Evolutionary conservation across 2,329 filamentous ascomycete genomes (phyloP).

Genomic region (Nectriaceae sp.): DNA sequence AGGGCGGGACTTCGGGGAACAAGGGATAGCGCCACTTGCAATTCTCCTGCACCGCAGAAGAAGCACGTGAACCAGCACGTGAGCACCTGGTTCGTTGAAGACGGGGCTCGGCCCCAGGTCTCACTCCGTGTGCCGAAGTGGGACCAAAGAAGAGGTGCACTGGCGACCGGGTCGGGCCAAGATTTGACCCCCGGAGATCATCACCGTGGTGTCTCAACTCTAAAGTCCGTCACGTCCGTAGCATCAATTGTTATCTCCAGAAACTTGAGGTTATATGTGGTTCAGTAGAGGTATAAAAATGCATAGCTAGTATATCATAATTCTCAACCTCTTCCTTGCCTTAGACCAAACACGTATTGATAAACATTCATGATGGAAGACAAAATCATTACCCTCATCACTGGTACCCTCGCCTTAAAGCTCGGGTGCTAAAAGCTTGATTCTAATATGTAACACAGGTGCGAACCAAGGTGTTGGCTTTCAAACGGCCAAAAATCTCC

Average conservation of each 20-base stretch:
- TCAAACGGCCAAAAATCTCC: conserved; percentile 5
- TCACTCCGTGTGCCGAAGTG: neutral
- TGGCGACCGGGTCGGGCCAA: neutral
- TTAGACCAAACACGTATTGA: neutral
- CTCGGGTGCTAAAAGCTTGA: neutral
- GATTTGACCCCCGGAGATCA: neutral
- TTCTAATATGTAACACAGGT: neutral
- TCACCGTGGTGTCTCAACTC: neutral
- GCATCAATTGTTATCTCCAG: neutral
- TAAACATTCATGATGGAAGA: conserved; percentile 1
- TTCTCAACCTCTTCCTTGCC: neutral
- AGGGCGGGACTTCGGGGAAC: no score
- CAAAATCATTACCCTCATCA: conserved; percentile 5
- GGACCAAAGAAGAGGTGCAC: neutral
- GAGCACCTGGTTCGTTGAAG: no score
- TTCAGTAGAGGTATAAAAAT: neutral
- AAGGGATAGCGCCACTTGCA: no score
- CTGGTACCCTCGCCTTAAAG: neutral
- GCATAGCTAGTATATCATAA: neutral
- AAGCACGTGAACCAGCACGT: no score
- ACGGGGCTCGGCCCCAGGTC: neutral
- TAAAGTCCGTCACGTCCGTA: neutral
- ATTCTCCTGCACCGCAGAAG: no score
- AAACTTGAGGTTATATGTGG: neutral
- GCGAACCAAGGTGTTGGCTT: conserved; percentile 6